Conservation (phyloP, 2,329 filamentous ascomycete genomes). For the Penicillium corylophilum region DNA sequence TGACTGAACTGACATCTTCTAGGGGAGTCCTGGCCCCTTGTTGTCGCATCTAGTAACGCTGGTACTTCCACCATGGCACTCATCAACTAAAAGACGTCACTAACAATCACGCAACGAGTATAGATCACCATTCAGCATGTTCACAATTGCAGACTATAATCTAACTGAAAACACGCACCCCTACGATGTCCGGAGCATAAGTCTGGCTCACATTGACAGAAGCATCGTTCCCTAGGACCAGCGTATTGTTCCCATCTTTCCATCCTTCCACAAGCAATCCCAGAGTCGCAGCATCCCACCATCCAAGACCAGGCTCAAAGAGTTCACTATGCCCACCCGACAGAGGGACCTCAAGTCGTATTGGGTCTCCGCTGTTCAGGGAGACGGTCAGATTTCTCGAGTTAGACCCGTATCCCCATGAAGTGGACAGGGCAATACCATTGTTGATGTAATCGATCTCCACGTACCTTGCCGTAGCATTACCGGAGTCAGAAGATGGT, state of each 20-base stretch:
- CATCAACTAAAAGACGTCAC: too few relatives aligned
- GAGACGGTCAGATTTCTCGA: conserved; percentile 52
- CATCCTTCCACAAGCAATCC: conserved; percentile 50
- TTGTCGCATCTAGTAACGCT: too few relatives aligned
- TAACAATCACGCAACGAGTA: too few relatives aligned
- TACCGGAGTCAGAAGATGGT: conserved; percentile 18
- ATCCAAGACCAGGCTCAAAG: conserved; percentile 47
- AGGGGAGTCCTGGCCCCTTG: too few relatives aligned
- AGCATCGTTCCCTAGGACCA: conserved; percentile 35
- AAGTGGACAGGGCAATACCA: conserved; percentile 45
- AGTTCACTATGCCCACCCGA: conserved; percentile 37
- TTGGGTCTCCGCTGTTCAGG: conserved; percentile 45
- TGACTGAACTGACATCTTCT: too few relatives aligned
- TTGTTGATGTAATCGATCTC: conserved; percentile 56
- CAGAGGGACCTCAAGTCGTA: conserved; percentile 53
- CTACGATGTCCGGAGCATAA: conserved; percentile 40
- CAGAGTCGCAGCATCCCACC: conserved; percentile 51
- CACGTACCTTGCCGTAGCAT: conserved; percentile 37
- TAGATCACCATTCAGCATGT: too few relatives aligned
- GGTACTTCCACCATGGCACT: too few relatives aligned
- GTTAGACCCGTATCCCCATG: conserved; percentile 49
- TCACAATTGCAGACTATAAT: too few relatives aligned
- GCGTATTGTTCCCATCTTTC: conserved; percentile 40
- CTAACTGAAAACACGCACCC: conserved; percentile 30
- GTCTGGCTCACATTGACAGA: conserved; percentile 25